A percentile compares a stretch with the other conserved stretches of the same genome.
phyloP scores from a whole-genome alignment of 2,329 filamentous ascomycete species.

The Arthrinium phaeospermum region DNA sequence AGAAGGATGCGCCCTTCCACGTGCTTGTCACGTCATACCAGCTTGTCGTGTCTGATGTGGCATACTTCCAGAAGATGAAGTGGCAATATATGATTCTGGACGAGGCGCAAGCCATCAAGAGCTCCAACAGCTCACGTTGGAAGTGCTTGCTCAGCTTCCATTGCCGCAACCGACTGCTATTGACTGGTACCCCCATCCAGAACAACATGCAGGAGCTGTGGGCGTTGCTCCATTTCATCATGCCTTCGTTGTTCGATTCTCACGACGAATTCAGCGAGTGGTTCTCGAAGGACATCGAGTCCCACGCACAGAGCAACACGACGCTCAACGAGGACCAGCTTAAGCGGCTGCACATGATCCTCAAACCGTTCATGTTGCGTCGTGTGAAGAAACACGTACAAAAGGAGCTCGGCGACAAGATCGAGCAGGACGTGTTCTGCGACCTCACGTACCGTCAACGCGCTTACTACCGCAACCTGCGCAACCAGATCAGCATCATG shows the following conservation, averaged over 20 bases:
- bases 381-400: slow-evolving; percentile 99
- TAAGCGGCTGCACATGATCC: slow-evolving; percentile 95
- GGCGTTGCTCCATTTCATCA: slow-evolving; percentile 98
- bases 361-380: slow-evolving; percentile 99
- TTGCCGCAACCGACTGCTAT: slow-evolving; percentile 89
- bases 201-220: slow-evolving; percentile 99
- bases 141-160: slow-evolving; percentile 94
- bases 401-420: slow-evolving; percentile 98
- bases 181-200: slow-evolving; percentile 97
- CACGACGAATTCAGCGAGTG: slow-evolving; percentile 93
- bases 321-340: slow-evolving; percentile 99
- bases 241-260: slow-evolving; percentile 97
- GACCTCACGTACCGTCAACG: slow-evolving; percentile 95
- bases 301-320: slow-evolving; percentile 98
- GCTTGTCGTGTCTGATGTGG: slow-evolving; percentile 91
- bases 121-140: slow-evolving; percentile 94
- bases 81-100: slow-evolving; percentile 99
- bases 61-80: slow-evolving; percentile 98
- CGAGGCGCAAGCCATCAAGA: slow-evolving; percentile 98
- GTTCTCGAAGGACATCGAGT: slow-evolving; percentile 97
- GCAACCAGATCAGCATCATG: slow-evolving; percentile 98
- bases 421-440: slow-evolving; percentile 95
- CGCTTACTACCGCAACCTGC: slow-evolving; percentile 88
- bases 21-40: slow-evolving; percentile 97
- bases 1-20: slow-evolving; percentile 90